Conservation (phyloP, 805 yeast genomes). For the Saccharomycopsis sp. region DNA sequence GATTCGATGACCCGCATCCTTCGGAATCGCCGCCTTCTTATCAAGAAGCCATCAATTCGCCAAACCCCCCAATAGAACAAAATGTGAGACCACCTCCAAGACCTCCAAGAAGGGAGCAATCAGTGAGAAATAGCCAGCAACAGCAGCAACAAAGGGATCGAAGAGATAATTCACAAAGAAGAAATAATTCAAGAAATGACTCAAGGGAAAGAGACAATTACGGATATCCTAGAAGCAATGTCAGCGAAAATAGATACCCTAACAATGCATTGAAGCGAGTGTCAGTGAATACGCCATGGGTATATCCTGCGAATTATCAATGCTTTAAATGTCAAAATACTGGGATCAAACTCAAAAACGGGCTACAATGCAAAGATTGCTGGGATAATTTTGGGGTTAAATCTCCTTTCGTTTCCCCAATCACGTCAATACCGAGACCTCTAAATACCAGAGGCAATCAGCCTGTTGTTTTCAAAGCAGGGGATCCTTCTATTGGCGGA, state of each 20-base stretch:
- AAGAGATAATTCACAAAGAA: too few species aligned
- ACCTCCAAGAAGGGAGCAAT: slow-evolving; percentile 17
- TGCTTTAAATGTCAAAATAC: slow-evolving; percentile 73
- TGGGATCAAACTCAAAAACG: slow-evolving; percentile 54
- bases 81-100: neutral
- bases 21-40: slow-evolving; percentile 18
- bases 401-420: slow-evolving; percentile 16
- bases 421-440: slow-evolving; percentile 1
- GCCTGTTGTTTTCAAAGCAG: slow-evolving; percentile 47
- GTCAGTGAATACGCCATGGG: slow-evolving; percentile 43
- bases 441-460: slow-evolving; percentile 1
- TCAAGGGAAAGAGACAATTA: neutral
- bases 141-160: too few species aligned
- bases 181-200: neutral
- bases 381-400: slow-evolving; percentile 56
- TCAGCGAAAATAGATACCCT: slow-evolving; percentile 7
- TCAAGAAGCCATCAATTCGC: slow-evolving; percentile 8
- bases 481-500: slow-evolving; percentile 77
- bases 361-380: slow-evolving; percentile 62
- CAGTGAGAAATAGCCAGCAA: neutral
- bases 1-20: slow-evolving; percentile 8
- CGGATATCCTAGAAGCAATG: neutral
- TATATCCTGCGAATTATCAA: slow-evolving; percentile 52
- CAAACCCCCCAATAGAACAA: neutral
- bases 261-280: slow-evolving; percentile 8